Evolutionary conservation across 495 filamentous ascomycete species (phyloP).

Genomic region (Daldinia bambusicola): DNA sequence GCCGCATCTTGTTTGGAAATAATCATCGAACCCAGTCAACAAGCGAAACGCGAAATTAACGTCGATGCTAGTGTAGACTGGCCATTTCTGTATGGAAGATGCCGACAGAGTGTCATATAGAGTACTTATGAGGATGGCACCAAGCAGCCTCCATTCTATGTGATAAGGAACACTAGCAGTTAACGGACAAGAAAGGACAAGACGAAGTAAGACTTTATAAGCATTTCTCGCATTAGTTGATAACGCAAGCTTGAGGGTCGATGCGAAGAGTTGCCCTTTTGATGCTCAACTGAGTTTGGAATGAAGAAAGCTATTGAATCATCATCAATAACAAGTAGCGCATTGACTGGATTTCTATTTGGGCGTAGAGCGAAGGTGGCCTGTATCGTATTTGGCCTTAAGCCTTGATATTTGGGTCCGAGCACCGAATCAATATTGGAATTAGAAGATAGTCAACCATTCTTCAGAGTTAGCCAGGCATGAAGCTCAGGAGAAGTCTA

Average conservation of each 20-base stretch:
- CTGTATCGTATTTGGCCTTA: background rate
- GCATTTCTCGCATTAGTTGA: too few relatives aligned
- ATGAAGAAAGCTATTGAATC: background rate
- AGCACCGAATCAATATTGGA: background rate
- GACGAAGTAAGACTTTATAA: background rate
- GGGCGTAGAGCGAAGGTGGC: background rate
- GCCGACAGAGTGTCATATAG: constrained; percentile 1
- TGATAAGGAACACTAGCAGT: background rate
- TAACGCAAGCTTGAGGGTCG: too few relatives aligned
- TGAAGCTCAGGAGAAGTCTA: too few relatives aligned
- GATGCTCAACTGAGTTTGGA: background rate
- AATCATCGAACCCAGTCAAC: constrained; percentile 9
- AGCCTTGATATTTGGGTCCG: background rate
- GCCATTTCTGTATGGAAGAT: constrained; percentile 10
- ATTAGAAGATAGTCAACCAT: background rate
- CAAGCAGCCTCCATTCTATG: background rate
- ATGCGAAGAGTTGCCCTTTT: too few relatives aligned
- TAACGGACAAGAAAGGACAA: background rate
- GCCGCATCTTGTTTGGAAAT: background rate
- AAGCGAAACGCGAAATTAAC: constrained; percentile 10
- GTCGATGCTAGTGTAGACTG: background rate
- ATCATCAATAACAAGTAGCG: background rate
- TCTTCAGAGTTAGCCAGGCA: background rate
- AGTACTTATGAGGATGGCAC: background rate
- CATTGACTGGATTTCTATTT: background rate